phyloP scores from a whole-genome alignment of 78 protist species.

The Capsaspora owczarzaki region DNA sequence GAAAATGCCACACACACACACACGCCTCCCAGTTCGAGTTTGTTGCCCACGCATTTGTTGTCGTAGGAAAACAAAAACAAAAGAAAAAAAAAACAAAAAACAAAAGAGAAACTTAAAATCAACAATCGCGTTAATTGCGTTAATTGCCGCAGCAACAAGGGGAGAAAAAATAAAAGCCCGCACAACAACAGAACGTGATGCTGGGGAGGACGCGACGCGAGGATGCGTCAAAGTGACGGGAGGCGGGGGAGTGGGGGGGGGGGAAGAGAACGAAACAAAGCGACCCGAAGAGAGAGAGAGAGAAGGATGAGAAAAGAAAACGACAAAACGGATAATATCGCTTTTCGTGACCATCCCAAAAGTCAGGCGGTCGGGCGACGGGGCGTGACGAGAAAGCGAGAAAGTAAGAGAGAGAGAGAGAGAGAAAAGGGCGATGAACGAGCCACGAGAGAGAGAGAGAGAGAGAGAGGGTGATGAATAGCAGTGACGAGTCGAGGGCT shows the following conservation, averaged over 20 bases:
- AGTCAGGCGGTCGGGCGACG: background rate
- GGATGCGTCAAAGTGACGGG: no score
- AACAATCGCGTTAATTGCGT: background rate
- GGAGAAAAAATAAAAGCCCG: background rate
- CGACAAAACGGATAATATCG: background rate
- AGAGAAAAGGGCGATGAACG: background rate
- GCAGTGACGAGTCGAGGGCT: no score
- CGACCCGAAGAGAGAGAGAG: background rate
- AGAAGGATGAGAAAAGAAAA: background rate
- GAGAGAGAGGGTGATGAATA: background rate
- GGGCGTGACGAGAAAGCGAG: background rate
- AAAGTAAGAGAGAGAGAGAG: background rate
- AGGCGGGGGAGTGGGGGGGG: no score
- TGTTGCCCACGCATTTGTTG: no score
- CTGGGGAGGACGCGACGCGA: background rate
- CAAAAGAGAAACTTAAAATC: background rate
- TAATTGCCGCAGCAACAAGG: background rate
- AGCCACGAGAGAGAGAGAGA: background rate
- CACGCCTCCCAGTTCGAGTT: no score
- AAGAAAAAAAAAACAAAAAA: no score
- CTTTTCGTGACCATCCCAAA: background rate
- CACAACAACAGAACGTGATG: background rate
- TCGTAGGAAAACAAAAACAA: no score
- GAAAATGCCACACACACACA: no score
- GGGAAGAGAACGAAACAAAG: background rate